Conservation (phyloP, 805 yeast species). For the Wickerhamiella azymoides region DNA sequence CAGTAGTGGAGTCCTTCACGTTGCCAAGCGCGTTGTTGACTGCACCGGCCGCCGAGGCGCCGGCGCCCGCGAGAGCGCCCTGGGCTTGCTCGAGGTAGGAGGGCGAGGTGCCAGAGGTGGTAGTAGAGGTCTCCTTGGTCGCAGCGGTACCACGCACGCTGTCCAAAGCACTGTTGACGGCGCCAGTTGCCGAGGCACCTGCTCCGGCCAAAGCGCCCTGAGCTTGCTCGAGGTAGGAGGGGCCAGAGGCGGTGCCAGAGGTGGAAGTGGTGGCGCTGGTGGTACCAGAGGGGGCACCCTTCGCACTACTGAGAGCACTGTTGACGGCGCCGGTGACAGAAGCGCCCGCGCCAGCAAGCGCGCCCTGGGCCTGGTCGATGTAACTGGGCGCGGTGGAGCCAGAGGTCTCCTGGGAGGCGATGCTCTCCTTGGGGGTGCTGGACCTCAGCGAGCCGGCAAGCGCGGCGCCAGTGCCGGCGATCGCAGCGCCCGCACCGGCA, state of each 20-base stretch:
- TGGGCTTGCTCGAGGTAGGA: not conserved
- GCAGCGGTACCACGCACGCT: not conserved
- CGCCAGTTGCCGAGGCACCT: constrained; percentile 2
- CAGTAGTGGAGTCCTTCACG: not conserved
- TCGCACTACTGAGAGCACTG: not conserved
- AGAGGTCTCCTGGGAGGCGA: not conserved
- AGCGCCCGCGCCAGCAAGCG: constrained; percentile 3
- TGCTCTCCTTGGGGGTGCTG: not conserved
- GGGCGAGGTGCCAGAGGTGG: not conserved
- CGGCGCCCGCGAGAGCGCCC: constrained; percentile 1
- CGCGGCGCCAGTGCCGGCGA: not conserved
- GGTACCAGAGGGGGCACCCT: not conserved
- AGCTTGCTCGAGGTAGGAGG: not conserved
- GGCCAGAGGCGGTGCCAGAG: not conserved
- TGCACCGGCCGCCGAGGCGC: constrained; percentile 1
- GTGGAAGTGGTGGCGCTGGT: not conserved
- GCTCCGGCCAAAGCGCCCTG: constrained; percentile 1
- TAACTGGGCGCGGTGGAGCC: not conserved
- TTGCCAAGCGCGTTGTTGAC: not conserved
- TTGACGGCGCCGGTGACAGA: constrained; percentile 1
- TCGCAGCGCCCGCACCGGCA: not conserved
- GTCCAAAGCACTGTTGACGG: not conserved
- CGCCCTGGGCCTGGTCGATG: not conserved
- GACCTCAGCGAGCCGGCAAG: not conserved
- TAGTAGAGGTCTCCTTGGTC: not conserved